phyloP scores from a whole-genome alignment of 768 basidiomycete species.

The Naganishia friedmannii region DNA sequence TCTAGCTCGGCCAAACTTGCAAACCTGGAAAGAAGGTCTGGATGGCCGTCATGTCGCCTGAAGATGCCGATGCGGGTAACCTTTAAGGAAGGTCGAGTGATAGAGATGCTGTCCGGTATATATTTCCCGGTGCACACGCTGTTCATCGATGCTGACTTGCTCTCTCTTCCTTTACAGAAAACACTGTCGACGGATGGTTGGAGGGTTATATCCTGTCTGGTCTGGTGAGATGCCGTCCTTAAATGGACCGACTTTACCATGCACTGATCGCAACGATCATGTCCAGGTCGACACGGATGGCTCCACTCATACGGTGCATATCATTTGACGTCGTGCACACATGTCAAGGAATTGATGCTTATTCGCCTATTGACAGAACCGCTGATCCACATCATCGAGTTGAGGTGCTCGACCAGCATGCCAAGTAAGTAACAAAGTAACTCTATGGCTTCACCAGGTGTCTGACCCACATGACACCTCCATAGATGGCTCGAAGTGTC shows the following conservation, averaged over 20 bases:
- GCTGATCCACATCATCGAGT: conserved; percentile 34
- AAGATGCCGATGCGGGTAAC: conserved; percentile 28
- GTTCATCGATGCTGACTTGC: background rate
- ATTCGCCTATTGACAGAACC: conserved; percentile 1
- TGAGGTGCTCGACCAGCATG: conserved; percentile 32
- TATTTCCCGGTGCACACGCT: background rate
- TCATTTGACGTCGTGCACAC: too few species aligned
- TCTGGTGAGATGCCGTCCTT: background rate
- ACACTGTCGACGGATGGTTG: conserved; percentile 32
- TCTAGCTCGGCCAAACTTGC: conserved; percentile 27
- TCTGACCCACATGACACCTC: background rate
- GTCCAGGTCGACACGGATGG: conserved; percentile 27
- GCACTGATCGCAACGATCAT: background rate
- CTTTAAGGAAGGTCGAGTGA: conserved; percentile 26
- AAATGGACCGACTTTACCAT: background rate
- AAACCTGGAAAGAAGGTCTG: conserved; percentile 32
- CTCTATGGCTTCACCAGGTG: background rate
- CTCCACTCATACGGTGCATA: conserved; percentile 29
- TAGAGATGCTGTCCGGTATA: conserved; percentile 29
- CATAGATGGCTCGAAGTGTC: conserved; percentile 32
- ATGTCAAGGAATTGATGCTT: background rate
- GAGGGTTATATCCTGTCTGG: conserved; percentile 29
- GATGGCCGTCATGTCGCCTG: conserved; percentile 23
- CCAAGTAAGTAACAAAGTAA: conserved; percentile 16
- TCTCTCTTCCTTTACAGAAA: too few species aligned